Evolutionary conservation across 2,329 filamentous ascomycete genomes (phyloP).

Genomic region (Hypoxylon sp.): DNA sequence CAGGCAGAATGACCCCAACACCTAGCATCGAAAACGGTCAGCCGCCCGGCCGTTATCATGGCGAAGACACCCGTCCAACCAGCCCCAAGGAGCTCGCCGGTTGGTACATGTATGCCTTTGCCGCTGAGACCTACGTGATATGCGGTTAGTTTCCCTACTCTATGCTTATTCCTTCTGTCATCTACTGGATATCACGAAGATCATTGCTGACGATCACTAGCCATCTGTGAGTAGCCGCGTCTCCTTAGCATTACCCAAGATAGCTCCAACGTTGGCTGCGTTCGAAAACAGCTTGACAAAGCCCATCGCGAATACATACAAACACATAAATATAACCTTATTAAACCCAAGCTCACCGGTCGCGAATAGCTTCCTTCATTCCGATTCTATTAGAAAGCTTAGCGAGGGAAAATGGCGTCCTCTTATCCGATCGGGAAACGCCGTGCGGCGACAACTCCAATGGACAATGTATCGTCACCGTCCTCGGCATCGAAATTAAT

Average conservation of each 20-base stretch:
- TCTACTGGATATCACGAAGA: neutral
- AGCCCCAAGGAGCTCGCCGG: conserved; percentile 88
- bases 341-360: conserved; percentile 31
- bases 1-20: conserved; percentile 55
- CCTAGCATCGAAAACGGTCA: conserved; percentile 54
- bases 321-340: conserved; percentile 5
- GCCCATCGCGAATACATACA: conserved; percentile 11
- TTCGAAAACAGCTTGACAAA: conserved; percentile 13
- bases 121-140: conserved; percentile 95
- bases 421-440: conserved; percentile 79
- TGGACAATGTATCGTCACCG: conserved; percentile 83
- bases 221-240: conserved; percentile 47
- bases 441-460: conserved; percentile 78
- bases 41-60: conserved; percentile 71
- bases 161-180: neutral
- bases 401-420: conserved; percentile 89
- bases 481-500: conserved; percentile 89
- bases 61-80: conserved; percentile 90
- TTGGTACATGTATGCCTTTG: conserved; percentile 97
- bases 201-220: conserved; percentile 37
- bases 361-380: conserved; percentile 82
- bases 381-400: conserved; percentile 95
- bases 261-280: conserved; percentile 1
- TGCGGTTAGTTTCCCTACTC: conserved; percentile 82
- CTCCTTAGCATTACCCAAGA: neutral